Conservation (phyloP, 352 stramenopile species). For the Peronospora belbahrii region DNA sequence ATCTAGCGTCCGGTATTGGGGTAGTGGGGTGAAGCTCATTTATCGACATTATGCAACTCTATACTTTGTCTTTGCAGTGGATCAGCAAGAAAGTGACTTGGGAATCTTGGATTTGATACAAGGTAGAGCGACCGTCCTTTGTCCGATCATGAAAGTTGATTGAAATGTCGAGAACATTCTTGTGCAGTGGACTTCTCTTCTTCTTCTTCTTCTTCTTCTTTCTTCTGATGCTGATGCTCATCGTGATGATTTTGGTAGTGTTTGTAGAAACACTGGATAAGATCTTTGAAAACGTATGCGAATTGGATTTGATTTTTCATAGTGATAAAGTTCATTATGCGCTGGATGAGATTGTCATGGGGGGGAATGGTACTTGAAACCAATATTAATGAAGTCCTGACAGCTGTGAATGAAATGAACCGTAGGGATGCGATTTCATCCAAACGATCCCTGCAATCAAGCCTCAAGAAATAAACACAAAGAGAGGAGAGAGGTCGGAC, state of each 20-base stretch:
- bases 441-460: conserved; percentile 66
- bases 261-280: conserved; percentile 97
- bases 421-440: conserved; percentile 84
- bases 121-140: no score
- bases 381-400: conserved; percentile 97
- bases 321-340: conserved; percentile 96
- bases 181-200: no score
- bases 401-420: conserved; percentile 96
- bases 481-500: neutral
- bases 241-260: conserved; percentile 35
- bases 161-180: no score
- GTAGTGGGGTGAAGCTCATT: conserved; percentile 97
- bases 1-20: conserved; percentile 87
- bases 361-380: conserved; percentile 99
- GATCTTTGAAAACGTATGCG: conserved; percentile 99
- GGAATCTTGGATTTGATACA: conserved; percentile 99
- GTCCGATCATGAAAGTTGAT: no score
- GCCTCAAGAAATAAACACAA: conserved; percentile 50
- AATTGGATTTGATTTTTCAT: conserved; percentile 99
- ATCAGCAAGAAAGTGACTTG: conserved; percentile 97
- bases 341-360: conserved; percentile 99
- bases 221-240: neutral
- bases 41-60: conserved; percentile 99
- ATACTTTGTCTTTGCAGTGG: conserved; percentile 99
- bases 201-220: neutral